Evolutionary conservation across 202 grass and related monocot genomes (phyloP), one percentile per base, ranked within the genome.

Genomic region (Eragrostis tef): DNA sequence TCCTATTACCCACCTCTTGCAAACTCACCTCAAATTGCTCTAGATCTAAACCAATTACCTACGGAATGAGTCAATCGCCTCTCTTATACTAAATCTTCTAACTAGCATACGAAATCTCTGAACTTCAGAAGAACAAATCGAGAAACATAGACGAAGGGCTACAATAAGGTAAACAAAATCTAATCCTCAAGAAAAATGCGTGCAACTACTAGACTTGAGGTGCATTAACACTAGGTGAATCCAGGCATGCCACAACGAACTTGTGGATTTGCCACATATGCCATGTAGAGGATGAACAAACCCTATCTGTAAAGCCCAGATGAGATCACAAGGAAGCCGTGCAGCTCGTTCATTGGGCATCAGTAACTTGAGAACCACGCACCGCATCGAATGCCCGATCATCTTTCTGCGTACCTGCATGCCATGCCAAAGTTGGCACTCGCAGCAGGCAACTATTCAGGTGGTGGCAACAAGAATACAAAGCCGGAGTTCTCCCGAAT

Each of bases 401-500:
- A 45, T 67, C 61, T 36, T 43, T 52, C 79, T 45, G 6, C 22
- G 67, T 81, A 41, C 13, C 36, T 63, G 79, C 78, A 74, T 79
- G 58, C 42, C 70, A 56, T 54, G 79, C 16, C 67, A 49, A 79
- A 68, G 53, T 66, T 13, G 56, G 10, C 45, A 47, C 22, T 54
- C 68, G 29, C 16, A 12, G 7, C 44, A 86, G 13, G 0, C 12
- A 45, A 78, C 84, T 91, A 94, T 85, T 94, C 92, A 80, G 89
- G 66, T 10, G 89, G 90, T 4, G 96, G 92, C 85, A 99, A 86
- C 77, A 99, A 85, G 84, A 99, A 95, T 77, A 82, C 82, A 86
- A 99, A 99, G 67, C 93, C 90, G 12, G 96, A 88, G 84, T 99
- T 99, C 87, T 95, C 96, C 26, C 85, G 87, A 53, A 99, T 90